These are phyloP conservation scores for Phytophthora lateralis DNA, from an alignment of 352 stramenopile species.

Conservation along the genomic window DNA sequence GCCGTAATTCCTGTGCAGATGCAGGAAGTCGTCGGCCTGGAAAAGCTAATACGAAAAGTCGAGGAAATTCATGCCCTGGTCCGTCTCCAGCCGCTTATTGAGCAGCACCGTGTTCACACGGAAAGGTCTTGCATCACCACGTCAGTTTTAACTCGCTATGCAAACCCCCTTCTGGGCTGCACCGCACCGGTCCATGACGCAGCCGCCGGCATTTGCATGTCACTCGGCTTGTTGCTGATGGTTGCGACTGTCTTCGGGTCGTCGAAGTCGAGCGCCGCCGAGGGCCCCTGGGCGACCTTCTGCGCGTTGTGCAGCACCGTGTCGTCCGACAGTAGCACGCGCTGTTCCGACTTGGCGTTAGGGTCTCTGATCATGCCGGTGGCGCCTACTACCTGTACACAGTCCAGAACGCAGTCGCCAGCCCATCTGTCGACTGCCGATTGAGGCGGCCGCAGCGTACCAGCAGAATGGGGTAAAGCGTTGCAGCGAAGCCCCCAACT, in stretches of 20 bases:
- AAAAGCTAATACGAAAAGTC: slow-evolving; percentile 99
- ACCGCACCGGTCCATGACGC: slow-evolving; percentile 91
- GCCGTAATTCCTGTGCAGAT: slow-evolving; percentile 92
- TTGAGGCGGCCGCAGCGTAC: slow-evolving; percentile 6
- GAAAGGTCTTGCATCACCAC: slow-evolving; percentile 78
- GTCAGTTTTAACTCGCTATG: not conserved
- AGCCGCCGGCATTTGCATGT: slow-evolving; percentile 94
- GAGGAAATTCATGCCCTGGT: slow-evolving; percentile 97
- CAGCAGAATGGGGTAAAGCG: slow-evolving; percentile 91
- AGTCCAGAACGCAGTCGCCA: not conserved
- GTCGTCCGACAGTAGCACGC: too few relatives aligned
- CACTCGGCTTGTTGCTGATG: slow-evolving; percentile 99
- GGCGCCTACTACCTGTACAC: slow-evolving; percentile 65
- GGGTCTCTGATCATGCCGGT: slow-evolving; percentile 96
- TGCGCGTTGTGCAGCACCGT: slow-evolving; percentile 87
- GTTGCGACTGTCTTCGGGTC: slow-evolving; percentile 88
- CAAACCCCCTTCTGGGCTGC: too few relatives aligned
- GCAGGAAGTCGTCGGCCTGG: slow-evolving; percentile 99
- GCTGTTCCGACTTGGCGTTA: slow-evolving; percentile 97
- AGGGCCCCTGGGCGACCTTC: slow-evolving; percentile 91
- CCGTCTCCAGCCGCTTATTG: slow-evolving; percentile 94
- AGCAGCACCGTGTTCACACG: slow-evolving; percentile 99
- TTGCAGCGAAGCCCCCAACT: too few relatives aligned
- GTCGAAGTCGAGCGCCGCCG: slow-evolving; percentile 95
- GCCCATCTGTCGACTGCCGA: too few relatives aligned